Conservation (phyloP, 306 rosid species). For the Acmispon strigosus region DNA sequence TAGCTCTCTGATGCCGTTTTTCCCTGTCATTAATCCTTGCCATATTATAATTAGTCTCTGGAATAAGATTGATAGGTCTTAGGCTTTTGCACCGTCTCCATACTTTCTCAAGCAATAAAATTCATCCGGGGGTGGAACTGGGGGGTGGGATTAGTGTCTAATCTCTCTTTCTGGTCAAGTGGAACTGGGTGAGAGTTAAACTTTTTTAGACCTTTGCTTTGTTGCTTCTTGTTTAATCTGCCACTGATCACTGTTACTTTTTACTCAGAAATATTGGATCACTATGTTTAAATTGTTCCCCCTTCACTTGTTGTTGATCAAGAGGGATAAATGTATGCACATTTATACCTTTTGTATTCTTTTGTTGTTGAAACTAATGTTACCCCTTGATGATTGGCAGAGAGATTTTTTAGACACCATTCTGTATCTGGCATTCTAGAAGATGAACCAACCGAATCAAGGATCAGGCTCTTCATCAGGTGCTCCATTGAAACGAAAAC, state of each 20-base stretch:
- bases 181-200: no score
- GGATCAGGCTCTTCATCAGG: slow-evolving; percentile 19
- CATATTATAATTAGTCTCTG: no score
- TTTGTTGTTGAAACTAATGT: background rate
- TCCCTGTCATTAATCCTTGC: no score
- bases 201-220: background rate
- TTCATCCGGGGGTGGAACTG: no score
- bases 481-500: slow-evolving; percentile 51
- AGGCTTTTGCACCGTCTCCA: no score
- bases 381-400: slow-evolving; percentile 12
- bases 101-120: no score
- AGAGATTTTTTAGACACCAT: background rate
- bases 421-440: slow-evolving; percentile 5
- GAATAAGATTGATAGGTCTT: no score
- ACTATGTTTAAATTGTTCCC: background rate
- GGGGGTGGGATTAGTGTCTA: no score
- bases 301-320: background rate
- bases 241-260: background rate
- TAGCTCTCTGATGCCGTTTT: no score
- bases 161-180: no score
- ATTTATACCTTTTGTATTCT: background rate
- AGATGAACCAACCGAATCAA: slow-evolving; percentile 49
- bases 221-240: background rate
- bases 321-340: background rate
- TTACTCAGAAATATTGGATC: background rate